A percentile compares a stretch with the other conserved stretches of the same genome.
These are phyloP conservation scores for Beta lomatogona DNA, from an alignment of 179 eudicot species.

Conservation along the genomic window DNA sequence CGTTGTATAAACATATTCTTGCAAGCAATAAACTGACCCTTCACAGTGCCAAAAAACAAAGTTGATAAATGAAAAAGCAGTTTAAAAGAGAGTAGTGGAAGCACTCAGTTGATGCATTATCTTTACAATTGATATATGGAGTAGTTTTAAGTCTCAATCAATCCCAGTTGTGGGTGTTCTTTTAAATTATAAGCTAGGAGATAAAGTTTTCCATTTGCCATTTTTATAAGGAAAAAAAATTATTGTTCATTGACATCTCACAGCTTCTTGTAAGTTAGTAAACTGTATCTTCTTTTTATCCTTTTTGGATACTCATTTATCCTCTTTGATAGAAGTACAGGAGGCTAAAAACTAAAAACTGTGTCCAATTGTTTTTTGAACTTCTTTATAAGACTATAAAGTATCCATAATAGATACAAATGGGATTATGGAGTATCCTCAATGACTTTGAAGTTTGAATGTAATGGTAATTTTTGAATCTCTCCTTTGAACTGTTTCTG, in stretches of 20 bases:
- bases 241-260: slow-evolving; percentile 8
- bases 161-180: background rate
- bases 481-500: background rate
- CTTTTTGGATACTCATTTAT: background rate
- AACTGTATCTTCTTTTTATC: background rate
- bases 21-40: background rate
- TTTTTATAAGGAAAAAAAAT: background rate
- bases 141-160: slow-evolving; percentile 11
- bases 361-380: too few relatives aligned
- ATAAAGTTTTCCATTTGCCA: slow-evolving; percentile 10
- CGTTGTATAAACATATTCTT: background rate
- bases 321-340: background rate
- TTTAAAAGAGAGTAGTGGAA: background rate
- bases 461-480: background rate
- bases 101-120: slow-evolving; percentile 16
- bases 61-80: background rate
- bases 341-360: background rate
- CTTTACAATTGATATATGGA: slow-evolving; percentile 14
- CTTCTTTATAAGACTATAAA: background rate
- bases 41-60: background rate
- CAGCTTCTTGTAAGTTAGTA: background rate
- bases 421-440: background rate
- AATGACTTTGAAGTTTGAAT: background rate
- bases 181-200: background rate
- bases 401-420: background rate